These are phyloP conservation scores for Violaceomyces palustris DNA, from an alignment of 1,284 basidiomycete genomes.

Conservation along the genomic window DNA sequence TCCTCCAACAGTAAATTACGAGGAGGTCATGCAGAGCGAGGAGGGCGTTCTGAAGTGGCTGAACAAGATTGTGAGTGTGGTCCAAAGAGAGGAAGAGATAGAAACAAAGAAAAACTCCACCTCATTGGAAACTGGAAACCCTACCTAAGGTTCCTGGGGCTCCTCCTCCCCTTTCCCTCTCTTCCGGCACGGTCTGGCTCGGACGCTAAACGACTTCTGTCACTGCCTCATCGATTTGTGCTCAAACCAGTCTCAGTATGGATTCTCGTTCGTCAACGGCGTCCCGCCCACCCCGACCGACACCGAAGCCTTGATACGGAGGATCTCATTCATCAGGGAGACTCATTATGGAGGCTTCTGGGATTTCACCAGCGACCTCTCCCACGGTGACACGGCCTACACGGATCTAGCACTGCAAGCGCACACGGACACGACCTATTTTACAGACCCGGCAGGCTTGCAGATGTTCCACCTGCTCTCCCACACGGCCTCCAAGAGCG, in stretches of 20 bases:
- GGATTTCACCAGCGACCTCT: conserved; percentile 90
- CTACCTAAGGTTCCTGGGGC: no score
- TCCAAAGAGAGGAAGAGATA: background rate
- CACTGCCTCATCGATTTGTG: no score
- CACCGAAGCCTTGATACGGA: conserved; percentile 71
- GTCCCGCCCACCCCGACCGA: conserved; percentile 76
- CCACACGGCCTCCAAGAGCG: conserved; percentile 18
- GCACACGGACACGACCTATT: conserved; percentile 92
- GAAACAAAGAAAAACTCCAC: no score
- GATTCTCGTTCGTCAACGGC: conserved; percentile 79
- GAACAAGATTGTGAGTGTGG: conserved; percentile 66
- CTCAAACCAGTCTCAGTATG: conserved; percentile 61
- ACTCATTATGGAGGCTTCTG: conserved; percentile 91
- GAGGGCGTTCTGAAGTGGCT: conserved; percentile 74
- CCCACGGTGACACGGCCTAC: conserved; percentile 76
- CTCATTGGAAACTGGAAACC: no score
- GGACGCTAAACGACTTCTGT: no score
- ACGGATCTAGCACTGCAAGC: conserved; percentile 80
- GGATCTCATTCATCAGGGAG: conserved; percentile 83
- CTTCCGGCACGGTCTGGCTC: no score
- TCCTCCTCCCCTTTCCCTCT: no score
- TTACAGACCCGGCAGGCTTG: conserved; percentile 66
- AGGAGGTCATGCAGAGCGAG: conserved; percentile 70
- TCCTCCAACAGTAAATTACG: conserved; percentile 71
- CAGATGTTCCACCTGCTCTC: conserved; percentile 92